Evolutionary conservation across 2,329 filamentous ascomycete genomes (phyloP).

Genomic region (Ophiostoma piceae): DNA sequence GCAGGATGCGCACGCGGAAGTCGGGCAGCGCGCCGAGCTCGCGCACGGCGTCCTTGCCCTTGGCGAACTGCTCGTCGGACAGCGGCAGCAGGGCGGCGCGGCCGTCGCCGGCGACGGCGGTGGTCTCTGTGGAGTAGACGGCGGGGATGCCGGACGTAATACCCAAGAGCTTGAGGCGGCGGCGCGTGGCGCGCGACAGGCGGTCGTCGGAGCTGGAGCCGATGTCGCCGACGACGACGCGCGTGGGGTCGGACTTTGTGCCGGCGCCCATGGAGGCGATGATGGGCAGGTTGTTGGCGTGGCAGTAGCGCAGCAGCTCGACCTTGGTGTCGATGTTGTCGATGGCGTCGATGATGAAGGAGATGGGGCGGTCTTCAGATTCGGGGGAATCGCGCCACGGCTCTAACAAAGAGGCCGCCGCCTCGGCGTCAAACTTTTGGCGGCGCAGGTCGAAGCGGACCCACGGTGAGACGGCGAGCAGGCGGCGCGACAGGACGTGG

Average conservation of each 20-base stretch:
- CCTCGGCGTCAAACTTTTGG: slow-evolving; percentile 70
- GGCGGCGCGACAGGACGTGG: slow-evolving; percentile 68
- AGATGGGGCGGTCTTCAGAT: slow-evolving; percentile 43
- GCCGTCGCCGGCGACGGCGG: slow-evolving; percentile 64
- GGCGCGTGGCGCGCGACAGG: slow-evolving; percentile 76
- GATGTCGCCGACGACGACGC: slow-evolving; percentile 87
- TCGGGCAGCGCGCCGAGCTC: slow-evolving; percentile 86
- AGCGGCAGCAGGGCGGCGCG: slow-evolving; percentile 87
- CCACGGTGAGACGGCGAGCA: slow-evolving; percentile 89
- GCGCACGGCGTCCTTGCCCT: slow-evolving; percentile 66
- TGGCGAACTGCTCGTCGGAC: slow-evolving; percentile 78
- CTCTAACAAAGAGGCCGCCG: slow-evolving; percentile 61
- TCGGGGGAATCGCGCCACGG: slow-evolving; percentile 56
- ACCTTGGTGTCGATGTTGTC: slow-evolving; percentile 99
- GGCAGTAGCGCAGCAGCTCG: slow-evolving; percentile 79
- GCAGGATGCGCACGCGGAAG: slow-evolving; percentile 90
- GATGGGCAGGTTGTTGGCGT: slow-evolving; percentile 69
- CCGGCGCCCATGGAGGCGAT: slow-evolving; percentile 96
- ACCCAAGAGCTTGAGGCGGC: slow-evolving; percentile 70
- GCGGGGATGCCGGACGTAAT: slow-evolving; percentile 82
- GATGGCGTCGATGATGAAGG: slow-evolving; percentile 94
- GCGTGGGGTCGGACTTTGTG: slow-evolving; percentile 80
- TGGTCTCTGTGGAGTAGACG: slow-evolving; percentile 76
- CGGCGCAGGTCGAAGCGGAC: slow-evolving; percentile 79
- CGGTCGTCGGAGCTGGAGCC: slow-evolving; percentile 82